A percentile compares a stretch with the other conserved stretches of the same genome.
Conservation (phyloP, 352 stramenopile genomes). For the Pythium phragmitis region DNA sequence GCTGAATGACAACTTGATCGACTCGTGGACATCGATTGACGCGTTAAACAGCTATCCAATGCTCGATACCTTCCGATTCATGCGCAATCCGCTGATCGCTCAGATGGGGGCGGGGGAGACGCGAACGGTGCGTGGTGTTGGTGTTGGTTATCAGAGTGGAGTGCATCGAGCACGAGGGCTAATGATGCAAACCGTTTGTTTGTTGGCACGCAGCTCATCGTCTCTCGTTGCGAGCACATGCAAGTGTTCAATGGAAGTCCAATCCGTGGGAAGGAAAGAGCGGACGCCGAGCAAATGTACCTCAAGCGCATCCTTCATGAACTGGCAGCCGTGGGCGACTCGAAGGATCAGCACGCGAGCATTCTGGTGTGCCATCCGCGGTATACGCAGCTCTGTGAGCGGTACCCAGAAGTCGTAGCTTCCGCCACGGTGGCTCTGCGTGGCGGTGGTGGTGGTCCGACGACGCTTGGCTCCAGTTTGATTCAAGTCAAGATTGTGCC, state of each 20-base stretch:
- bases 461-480: constrained; percentile 55
- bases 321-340: constrained; percentile 38
- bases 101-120: constrained; percentile 67
- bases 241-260: constrained; percentile 66
- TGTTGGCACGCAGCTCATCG: constrained; percentile 36
- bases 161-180: background rate
- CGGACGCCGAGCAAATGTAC: constrained; percentile 80
- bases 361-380: constrained; percentile 53
- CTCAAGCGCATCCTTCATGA: constrained; percentile 80
- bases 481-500: constrained; percentile 65
- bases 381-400: constrained; percentile 37
- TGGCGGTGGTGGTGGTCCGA: constrained; percentile 24
- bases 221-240: constrained; percentile 55
- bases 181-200: background rate
- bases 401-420: constrained; percentile 53
- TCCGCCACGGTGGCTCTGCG: constrained; percentile 20
- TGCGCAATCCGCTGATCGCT: constrained; percentile 61
- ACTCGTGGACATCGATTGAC: constrained; percentile 76
- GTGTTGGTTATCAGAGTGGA: background rate
- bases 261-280: constrained; percentile 57
- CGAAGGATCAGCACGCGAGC: constrained; percentile 25
- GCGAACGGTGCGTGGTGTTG: constrained; percentile 39
- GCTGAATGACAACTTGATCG: constrained; percentile 62
- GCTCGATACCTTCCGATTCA: constrained; percentile 65
- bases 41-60: constrained; percentile 57